These are phyloP conservation scores for Fusarium fujikuroi DNA, from an alignment of 2,329 filamentous ascomycete genomes.

Conservation along the genomic window DNA sequence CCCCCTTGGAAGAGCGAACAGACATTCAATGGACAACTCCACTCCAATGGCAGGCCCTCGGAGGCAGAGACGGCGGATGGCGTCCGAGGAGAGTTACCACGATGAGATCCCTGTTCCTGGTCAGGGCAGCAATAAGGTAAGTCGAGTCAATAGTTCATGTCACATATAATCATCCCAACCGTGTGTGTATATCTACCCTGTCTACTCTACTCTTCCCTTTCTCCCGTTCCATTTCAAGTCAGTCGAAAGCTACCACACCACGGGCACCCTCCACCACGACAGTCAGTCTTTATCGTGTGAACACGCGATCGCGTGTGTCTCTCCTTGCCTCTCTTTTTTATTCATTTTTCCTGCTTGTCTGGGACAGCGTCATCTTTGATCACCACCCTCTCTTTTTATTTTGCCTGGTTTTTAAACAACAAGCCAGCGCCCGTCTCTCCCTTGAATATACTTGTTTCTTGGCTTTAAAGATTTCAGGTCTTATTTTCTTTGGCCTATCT, in stretches of 20 bases:
- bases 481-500: constrained; percentile 3
- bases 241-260: constrained; percentile 5
- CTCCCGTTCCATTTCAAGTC: constrained; percentile 7
- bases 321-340: constrained; percentile 21
- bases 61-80: constrained; percentile 27
- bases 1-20: constrained; percentile 17
- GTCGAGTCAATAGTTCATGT: constrained; percentile 13
- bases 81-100: constrained; percentile 24
- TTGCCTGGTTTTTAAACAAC: constrained; percentile 9
- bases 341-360: constrained; percentile 20
- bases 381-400: constrained; percentile 27
- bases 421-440: constrained; percentile 16
- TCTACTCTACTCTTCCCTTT: constrained; percentile 17
- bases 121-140: constrained; percentile 5
- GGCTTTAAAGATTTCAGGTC: background rate
- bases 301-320: constrained; percentile 42
- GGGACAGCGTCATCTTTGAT: constrained; percentile 28
- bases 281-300: constrained; percentile 41
- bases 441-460: constrained; percentile 7
- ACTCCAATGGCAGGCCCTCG: constrained; percentile 28
- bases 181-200: constrained; percentile 17
- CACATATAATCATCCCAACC: constrained; percentile 29
- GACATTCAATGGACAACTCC: constrained; percentile 28
- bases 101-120: constrained; percentile 35
- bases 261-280: constrained; percentile 25